phyloP scores from a whole-genome alignment of 495 filamentous ascomycete genomes.

The Daldinia concentrica region DNA sequence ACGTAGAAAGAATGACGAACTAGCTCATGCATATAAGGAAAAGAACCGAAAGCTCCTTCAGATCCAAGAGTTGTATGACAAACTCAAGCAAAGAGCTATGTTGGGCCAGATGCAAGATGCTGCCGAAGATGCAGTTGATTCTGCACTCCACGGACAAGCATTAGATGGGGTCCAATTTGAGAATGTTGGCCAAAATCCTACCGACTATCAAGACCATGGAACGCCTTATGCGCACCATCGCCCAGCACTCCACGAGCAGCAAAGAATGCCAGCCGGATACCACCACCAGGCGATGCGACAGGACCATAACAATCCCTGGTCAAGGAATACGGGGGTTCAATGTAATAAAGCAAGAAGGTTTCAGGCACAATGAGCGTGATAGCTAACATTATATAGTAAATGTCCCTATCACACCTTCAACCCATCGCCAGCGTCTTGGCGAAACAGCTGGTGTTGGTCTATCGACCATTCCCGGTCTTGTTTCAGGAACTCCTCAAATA shows the following conservation, averaged over 20 bases:
- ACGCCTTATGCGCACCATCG: slow-evolving; percentile 22
- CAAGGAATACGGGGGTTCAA: slow-evolving; percentile 34
- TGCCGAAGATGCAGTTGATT: slow-evolving; percentile 72
- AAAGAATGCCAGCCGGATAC: slow-evolving; percentile 14
- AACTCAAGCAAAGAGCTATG: slow-evolving; percentile 79
- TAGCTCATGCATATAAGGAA: slow-evolving; percentile 72
- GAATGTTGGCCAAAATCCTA: slow-evolving; percentile 14
- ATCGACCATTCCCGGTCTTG: slow-evolving; percentile 44
- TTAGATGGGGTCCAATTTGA: slow-evolving; percentile 3
- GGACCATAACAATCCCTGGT: slow-evolving; percentile 27
- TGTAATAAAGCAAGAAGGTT: slow-evolving; percentile 16
- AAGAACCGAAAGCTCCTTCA: slow-evolving; percentile 80
- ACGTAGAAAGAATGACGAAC: slow-evolving; percentile 78
- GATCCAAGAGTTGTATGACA: slow-evolving; percentile 84
- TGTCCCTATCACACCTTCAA: slow-evolving; percentile 45
- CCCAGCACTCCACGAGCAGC: slow-evolving; percentile 27
- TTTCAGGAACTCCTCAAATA: slow-evolving; percentile 37
- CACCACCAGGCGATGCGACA: slow-evolving; percentile 27
- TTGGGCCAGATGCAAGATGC: slow-evolving; percentile 73
- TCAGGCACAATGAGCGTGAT: neutral
- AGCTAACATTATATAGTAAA: slow-evolving; percentile 30
- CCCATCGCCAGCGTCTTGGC: slow-evolving; percentile 44
- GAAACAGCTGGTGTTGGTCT: slow-evolving; percentile 36
- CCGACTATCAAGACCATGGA: slow-evolving; percentile 23
- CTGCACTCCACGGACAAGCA: slow-evolving; percentile 55